These are phyloP conservation scores for Boehmeria nivea DNA, from an alignment of 306 rosid genomes.

Conservation along the genomic window DNA sequence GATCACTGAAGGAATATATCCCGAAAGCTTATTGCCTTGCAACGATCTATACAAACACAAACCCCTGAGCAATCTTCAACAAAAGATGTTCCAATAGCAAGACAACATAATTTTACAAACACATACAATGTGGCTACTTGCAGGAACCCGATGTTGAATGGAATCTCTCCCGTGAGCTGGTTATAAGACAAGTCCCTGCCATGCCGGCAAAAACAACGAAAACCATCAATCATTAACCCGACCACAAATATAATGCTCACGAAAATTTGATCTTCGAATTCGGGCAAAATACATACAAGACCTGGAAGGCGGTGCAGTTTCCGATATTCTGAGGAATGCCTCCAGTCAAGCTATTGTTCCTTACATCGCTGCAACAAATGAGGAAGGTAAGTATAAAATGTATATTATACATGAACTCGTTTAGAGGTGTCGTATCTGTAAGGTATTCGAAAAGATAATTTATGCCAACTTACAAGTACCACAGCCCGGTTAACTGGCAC, in stretches of 20 bases:
- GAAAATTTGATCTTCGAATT: constrained; percentile 13
- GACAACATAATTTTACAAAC: not conserved
- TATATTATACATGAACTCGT: too few relatives aligned
- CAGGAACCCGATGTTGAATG: constrained; percentile 80
- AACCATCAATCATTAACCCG: not conserved
- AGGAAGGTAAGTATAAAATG: not conserved
- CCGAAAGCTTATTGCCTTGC: constrained; percentile 87
- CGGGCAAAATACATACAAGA: constrained; percentile 68
- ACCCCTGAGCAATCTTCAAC: constrained; percentile 10
- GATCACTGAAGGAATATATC: constrained; percentile 74
- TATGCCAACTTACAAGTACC: constrained; percentile 95
- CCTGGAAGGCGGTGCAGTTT: constrained; percentile 95
- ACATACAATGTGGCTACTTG: constrained; percentile 88
- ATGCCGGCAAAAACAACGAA: not conserved
- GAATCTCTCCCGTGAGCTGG: constrained; percentile 73
- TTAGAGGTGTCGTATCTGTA: too few relatives aligned
- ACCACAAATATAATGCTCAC: not conserved
- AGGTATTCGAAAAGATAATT: not conserved
- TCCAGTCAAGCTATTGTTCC: constrained; percentile 88
- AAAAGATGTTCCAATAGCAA: not conserved
- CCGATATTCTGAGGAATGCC: constrained; percentile 81
- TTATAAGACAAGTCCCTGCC: constrained; percentile 83
- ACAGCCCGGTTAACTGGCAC: constrained; percentile 89
- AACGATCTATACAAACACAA: constrained; percentile 53
- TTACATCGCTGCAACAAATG: constrained; percentile 69